phyloP scores from a whole-genome alignment of 768 basidiomycete species.

The Scleroderma bovista region DNA sequence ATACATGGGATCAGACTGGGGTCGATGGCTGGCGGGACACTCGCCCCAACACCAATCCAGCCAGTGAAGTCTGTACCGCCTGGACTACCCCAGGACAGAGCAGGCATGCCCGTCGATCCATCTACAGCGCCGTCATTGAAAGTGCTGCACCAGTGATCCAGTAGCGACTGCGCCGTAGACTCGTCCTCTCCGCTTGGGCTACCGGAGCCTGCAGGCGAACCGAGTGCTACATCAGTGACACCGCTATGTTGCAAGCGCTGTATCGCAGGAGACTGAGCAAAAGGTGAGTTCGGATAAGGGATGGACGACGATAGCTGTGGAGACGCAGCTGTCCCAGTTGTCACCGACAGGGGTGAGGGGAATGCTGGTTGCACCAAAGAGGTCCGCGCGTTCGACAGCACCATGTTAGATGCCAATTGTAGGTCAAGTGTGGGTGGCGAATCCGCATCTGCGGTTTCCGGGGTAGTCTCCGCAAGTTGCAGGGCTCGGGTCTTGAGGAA shows the following conservation, averaged over 20 bases:
- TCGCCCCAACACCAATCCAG: constrained; percentile 45
- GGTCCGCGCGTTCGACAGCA: constrained; percentile 5
- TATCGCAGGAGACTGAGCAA: constrained; percentile 44
- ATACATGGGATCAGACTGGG: constrained; percentile 41
- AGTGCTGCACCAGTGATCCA: constrained; percentile 85
- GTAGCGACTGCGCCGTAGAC: constrained; percentile 65
- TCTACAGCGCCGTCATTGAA: constrained; percentile 63
- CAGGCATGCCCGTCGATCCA: constrained; percentile 38
- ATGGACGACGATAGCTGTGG: constrained; percentile 13
- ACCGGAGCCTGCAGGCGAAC: constrained; percentile 59
- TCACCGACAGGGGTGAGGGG: constrained; percentile 19
- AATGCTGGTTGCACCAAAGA: constrained; percentile 11
- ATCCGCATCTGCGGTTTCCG: constrained; percentile 12
- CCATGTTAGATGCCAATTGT: constrained; percentile 26
- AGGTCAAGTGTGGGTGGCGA: constrained; percentile 22
- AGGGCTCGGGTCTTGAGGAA: constrained; percentile 69
- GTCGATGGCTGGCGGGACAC: constrained; percentile 35
- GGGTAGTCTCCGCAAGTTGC: constrained; percentile 38
- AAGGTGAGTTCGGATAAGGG: constrained; percentile 24
- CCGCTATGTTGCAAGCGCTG: constrained; percentile 53
- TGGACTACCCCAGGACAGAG: constrained; percentile 56
- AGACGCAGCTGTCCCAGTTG: constrained; percentile 13
- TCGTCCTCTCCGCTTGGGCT: constrained; percentile 73
- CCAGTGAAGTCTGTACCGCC: constrained; percentile 53
- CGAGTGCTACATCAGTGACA: constrained; percentile 39